Conservation (phyloP, 2,329 filamentous ascomycete species). For the Didymella keratinophila region DNA sequence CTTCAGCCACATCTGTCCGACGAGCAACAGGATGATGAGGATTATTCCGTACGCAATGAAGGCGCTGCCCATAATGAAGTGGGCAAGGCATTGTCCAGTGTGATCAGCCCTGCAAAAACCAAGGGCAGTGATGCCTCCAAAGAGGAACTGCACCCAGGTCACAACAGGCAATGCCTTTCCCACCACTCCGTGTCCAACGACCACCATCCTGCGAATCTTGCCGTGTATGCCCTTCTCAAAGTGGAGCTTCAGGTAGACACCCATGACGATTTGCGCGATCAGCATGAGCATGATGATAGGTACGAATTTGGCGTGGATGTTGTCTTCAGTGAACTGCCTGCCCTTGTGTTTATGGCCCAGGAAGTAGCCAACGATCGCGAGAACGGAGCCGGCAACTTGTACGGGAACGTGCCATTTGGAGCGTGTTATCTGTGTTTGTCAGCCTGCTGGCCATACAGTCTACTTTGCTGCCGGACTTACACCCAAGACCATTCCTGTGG, state of each 20-base stretch:
- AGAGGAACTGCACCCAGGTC: constrained; percentile 92
- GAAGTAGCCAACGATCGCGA: constrained; percentile 86
- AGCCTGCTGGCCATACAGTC: neutral
- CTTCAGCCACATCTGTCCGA: constrained; percentile 86
- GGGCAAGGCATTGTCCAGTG: constrained; percentile 87
- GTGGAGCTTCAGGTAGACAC: constrained; percentile 88
- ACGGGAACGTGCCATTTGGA: constrained; percentile 94
- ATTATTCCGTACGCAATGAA: constrained; percentile 95
- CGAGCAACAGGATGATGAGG: constrained; percentile 83
- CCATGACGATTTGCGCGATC: constrained; percentile 77
- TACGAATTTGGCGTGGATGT: constrained; percentile 80
- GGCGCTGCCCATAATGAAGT: constrained; percentile 98
- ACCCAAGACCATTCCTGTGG: constrained; percentile 92
- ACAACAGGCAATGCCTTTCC: constrained; percentile 88
- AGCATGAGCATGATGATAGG: constrained; percentile 82
- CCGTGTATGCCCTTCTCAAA: constrained; percentile 84
- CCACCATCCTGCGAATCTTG: constrained; percentile 74
- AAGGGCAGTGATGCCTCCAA: constrained; percentile 89
- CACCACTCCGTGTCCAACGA: constrained; percentile 77
- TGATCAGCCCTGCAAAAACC: constrained; percentile 95
- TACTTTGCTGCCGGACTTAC: constrained; percentile 57
- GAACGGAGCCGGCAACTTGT: constrained; percentile 75
- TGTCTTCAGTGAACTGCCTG: constrained; percentile 73
- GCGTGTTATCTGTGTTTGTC: constrained; percentile 72
- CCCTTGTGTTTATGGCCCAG: constrained; percentile 91